These are phyloP conservation scores for Curvularia verruculosa DNA, from an alignment of 2,329 filamentous ascomycete species.

Conservation along the genomic window DNA sequence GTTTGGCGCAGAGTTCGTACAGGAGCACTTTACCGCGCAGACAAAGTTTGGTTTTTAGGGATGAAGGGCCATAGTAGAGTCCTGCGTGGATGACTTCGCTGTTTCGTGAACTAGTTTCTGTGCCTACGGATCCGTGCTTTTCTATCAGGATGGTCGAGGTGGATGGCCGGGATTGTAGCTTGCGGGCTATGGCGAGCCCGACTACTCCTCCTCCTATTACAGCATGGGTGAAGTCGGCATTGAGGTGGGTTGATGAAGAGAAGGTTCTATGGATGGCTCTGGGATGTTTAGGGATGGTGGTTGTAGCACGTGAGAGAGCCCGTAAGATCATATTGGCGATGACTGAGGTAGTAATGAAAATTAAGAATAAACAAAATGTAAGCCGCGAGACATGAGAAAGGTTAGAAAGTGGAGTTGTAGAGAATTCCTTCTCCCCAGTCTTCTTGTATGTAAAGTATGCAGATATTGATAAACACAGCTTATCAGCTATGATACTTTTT, in stretches of 20 bases:
- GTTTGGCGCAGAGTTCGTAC: conserved; percentile 74
- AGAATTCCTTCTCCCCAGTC: background rate
- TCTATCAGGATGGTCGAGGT: conserved; percentile 79
- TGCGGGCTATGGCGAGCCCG: conserved; percentile 78
- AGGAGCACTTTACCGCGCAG: conserved; percentile 76
- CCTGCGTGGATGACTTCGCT: conserved; percentile 97
- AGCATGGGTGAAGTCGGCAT: conserved; percentile 68
- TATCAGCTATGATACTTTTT: conserved; percentile 6
- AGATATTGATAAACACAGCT: conserved; percentile 4
- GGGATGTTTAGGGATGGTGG: background rate
- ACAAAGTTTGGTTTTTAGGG: conserved; percentile 85
- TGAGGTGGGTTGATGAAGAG: conserved; percentile 34
- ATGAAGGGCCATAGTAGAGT: conserved; percentile 79
- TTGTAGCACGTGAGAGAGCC: conserved; percentile 3
- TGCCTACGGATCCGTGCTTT: conserved; percentile 75
- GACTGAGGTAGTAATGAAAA: background rate
- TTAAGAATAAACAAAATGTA: background rate
- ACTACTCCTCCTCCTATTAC: conserved; percentile 76
- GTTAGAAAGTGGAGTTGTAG: background rate
- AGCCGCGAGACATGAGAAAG: background rate
- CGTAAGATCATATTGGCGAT: conserved; percentile 22
- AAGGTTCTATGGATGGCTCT: conserved; percentile 19
- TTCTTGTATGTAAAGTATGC: too few species aligned
- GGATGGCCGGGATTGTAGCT: conserved; percentile 66
- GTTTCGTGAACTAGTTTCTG: conserved; percentile 87